Percentiles rank a stretch among this genome's conserved stretches.
phyloP scores from a whole-genome alignment of 1,284 basidiomycete species.

The Apiotrichum gracile region DNA sequence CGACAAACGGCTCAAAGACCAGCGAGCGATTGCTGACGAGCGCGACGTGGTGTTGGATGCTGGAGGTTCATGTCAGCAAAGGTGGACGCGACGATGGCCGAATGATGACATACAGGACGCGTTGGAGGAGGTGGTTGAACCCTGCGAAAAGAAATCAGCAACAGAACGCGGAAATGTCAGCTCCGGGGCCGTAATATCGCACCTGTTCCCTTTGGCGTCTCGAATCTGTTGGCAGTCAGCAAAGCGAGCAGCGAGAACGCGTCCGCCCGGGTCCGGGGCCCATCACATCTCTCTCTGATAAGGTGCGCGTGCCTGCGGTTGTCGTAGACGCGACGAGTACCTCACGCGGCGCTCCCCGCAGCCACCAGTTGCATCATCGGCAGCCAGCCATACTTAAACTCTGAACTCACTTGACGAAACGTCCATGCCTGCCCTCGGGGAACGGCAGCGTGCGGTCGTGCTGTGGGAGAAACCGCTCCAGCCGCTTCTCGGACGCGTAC shows the following conservation, averaged over 20 bases:
- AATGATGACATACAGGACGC: slow-evolving; percentile 18
- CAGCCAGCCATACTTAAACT: too few relatives aligned
- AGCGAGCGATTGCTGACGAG: slow-evolving; percentile 35
- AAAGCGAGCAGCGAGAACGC: neutral
- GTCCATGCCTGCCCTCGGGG: slow-evolving; percentile 29
- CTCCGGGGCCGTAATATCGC: neutral
- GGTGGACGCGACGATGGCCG: too few relatives aligned
- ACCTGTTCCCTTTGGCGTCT: slow-evolving; percentile 36
- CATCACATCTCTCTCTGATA: too few relatives aligned
- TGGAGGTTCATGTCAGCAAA: too few relatives aligned
- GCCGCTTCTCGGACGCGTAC: slow-evolving; percentile 24
- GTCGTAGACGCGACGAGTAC: too few relatives aligned
- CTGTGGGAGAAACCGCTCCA: slow-evolving; percentile 18
- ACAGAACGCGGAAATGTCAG: neutral
- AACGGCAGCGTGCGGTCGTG: slow-evolving; percentile 14
- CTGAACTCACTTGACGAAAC: slow-evolving; percentile 35
- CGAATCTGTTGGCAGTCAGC: slow-evolving; percentile 27
- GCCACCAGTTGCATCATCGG: too few relatives aligned
- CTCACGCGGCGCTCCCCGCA: too few relatives aligned
- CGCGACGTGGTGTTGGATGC: slow-evolving; percentile 43
- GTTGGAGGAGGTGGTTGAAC: slow-evolving; percentile 34
- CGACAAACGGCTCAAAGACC: slow-evolving; percentile 40
- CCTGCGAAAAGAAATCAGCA: slow-evolving; percentile 14
- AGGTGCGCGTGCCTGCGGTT: too few relatives aligned
- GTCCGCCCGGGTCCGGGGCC: too few relatives aligned